phyloP scores from a whole-genome alignment of 441 rosid genomes.

The Pelargonium cotyledonis region DNA sequence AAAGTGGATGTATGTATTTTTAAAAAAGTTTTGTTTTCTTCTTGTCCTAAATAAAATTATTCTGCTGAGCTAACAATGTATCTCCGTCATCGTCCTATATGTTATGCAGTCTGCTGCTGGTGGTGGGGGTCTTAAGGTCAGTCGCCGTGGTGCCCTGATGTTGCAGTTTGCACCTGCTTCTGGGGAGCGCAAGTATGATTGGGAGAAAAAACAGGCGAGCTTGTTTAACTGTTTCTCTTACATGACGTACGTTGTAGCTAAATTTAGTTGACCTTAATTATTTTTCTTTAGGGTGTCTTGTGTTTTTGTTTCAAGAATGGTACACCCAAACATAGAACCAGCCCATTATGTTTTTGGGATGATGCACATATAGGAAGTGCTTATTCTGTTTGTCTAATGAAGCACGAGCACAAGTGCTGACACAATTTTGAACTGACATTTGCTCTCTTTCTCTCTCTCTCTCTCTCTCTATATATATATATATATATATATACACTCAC shows the following conservation, averaged over 20 bases:
- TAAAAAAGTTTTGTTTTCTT: neutral
- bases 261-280: neutral
- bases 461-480: too few relatives aligned
- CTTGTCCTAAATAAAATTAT: neutral
- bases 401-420: neutral
- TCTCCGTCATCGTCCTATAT: slow-evolving; percentile 10
- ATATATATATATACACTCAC: too few relatives aligned
- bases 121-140: slow-evolving; percentile 36
- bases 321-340: neutral
- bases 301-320: neutral
- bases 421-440: neutral
- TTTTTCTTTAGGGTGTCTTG: neutral
- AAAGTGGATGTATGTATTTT: slow-evolving; percentile 39
- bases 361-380: neutral
- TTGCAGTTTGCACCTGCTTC: slow-evolving; percentile 71
- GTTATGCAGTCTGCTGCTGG: slow-evolving; percentile 39
- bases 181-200: slow-evolving; percentile 87
- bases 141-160: slow-evolving; percentile 65
- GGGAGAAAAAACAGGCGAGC: slow-evolving; percentile 67
- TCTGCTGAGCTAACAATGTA: neutral
- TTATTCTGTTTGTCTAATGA: too few relatives aligned
- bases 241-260: neutral
- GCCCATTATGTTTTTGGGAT: neutral
- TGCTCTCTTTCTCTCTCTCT: neutral
- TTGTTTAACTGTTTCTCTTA: neutral